Base-by-base conservation (phyloP, 2,329 filamentous ascomycete genomes). In the Periconia sp. region DNA sequence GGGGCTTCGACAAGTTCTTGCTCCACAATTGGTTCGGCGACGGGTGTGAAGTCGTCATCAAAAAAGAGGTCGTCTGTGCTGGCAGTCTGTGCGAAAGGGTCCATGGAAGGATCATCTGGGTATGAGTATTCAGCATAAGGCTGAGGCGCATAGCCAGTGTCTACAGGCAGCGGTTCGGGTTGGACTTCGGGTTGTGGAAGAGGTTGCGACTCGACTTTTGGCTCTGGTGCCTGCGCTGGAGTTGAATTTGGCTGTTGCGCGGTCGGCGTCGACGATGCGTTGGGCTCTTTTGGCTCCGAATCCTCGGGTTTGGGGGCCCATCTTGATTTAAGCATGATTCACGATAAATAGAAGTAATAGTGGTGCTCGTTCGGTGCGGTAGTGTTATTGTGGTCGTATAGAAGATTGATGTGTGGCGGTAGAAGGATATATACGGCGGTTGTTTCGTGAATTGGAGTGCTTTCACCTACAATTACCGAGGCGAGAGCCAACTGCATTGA, bases 1-100 rank as follows among this genome's bases (percentile, higher is more conserved):
- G 62, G 60, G 2, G 51, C 50, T 37, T 63, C 57, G 10, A 61
- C 50, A 3, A 65, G 63, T 31, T 59, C 61, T 33, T 65, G 63
- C 58, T 75, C 71, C 1, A 76, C 68, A 10, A 76, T 65, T 2
- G 77, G 74, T 47, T 79, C 71, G 35, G 75, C 65, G 8, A 78
- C 71, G 11, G 78, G 78, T 8, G 72, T 79, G 57, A 80, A 79
- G 61, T 80, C 79, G 51, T 81, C 78, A 61, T 77, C 78, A 65
- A 80, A 80, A 48, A 81, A 80, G 5, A 81, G 70, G 56, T 81
- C 78, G 55, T 81, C 79, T 41, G 77, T 76, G 40, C 76, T 73
- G n/a, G 78, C 76, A 1, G 79, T 78, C 53, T 80, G 78, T 61
- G 79, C 78, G 45, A 79, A 78, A 23, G 79, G 74, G 50, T 79